Base-by-base conservation (phyloP, 306 rosid species). In the Vigna nakashimae region DNA sequence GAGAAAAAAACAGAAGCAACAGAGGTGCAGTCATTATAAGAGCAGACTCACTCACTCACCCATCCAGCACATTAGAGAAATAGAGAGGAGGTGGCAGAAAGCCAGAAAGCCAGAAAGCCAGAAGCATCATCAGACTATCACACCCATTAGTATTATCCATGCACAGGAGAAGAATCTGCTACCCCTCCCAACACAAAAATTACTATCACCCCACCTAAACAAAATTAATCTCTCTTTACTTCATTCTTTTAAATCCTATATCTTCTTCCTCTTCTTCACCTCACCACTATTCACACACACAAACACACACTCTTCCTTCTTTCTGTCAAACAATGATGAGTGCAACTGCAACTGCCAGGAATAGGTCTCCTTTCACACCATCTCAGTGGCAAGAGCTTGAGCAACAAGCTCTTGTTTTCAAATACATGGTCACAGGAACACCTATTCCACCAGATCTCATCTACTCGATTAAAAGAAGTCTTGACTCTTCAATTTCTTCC, bases 321-420 rank as follows among this genome's bases (percentile, higher is more conserved):
- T 73, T 72, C 79, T 43, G 36, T 69, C 65, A 78, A 42, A 32
- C 76, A 76, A 87, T 84, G 95, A 73, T 88, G 87, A 87, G 72
- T 65, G 71, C 71, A 40, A 65, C 49, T 64, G 69, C 83, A 69
- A 84, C 65, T 82, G 84, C 87, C 63, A 88, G 88, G 67, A 88
- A 81, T 56, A 89, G 88, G 88, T 88, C 91, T 52, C 94, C 88
- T 77, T 96, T 96, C 88, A 91, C 99, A 50, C 75, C 93, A 80
- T 74, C 89, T 49, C 99, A 96, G 69, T 96, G 99, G 99, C 99
- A 96, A 76, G 99, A 96, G 74, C 98, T 96, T 57, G 99, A 96
- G 65, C 98, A 92, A 55, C 99, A 96, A 84, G 98, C 99, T 43
- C 91, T 96, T 28, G 87, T 96, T 84, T 96, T 89, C 84, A 96